Evolutionary conservation across 2,329 filamentous ascomycete species (phyloP).

Genomic region (Monilinia fructicola): DNA sequence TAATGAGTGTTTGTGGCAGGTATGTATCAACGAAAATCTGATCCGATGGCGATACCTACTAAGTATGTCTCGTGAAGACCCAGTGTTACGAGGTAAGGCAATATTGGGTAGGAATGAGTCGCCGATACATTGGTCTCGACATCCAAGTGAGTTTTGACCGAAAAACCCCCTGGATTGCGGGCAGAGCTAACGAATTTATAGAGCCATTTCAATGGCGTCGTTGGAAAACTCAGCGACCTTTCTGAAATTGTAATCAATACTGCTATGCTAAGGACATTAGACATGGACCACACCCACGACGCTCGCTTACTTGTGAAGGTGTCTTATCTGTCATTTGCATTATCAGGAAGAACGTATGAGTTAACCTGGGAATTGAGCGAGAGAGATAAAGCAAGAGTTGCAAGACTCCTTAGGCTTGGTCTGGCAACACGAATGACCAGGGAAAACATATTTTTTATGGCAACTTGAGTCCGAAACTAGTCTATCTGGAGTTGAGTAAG

Average conservation of each 20-base stretch:
- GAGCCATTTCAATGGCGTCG: not conserved
- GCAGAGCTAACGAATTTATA: not conserved
- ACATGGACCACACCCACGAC: not conserved
- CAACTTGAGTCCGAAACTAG: not conserved
- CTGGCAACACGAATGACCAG: not conserved
- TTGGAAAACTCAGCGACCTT: not conserved
- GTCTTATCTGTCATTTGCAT: not conserved
- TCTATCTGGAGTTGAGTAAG: too few species aligned
- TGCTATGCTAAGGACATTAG: too few species aligned
- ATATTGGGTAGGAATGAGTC: not conserved
- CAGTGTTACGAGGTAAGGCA: not conserved
- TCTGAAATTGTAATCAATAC: not conserved
- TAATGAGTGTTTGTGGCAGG: constrained; percentile 2
- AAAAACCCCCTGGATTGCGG: too few species aligned
- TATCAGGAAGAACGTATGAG: not conserved
- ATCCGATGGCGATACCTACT: not conserved
- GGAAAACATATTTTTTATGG: not conserved
- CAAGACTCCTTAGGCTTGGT: not conserved
- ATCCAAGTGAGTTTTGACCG: not conserved
- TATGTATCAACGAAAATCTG: not conserved
- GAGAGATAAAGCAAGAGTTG: not conserved
- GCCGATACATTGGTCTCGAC: not conserved
- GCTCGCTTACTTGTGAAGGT: not conserved
- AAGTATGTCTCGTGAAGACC: not conserved
- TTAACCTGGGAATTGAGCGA: not conserved